A percentile compares a stretch with the other conserved stretches of the same genome.
Evolutionary conservation across 2,329 filamentous ascomycete species (phyloP).

Genomic region (Lecanicillium sp.): DNA sequence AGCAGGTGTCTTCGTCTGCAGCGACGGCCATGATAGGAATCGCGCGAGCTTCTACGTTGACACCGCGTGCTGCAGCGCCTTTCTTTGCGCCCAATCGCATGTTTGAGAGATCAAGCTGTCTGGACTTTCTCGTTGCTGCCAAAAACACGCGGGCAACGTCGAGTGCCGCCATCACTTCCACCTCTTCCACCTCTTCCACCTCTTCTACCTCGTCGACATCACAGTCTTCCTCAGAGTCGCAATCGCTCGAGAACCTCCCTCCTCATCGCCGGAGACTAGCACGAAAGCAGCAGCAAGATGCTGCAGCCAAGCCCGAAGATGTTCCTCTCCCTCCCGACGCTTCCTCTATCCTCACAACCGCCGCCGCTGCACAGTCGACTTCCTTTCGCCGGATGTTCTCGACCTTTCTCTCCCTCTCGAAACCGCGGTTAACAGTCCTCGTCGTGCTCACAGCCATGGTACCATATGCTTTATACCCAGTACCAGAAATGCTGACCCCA

Average conservation of each 20-base stretch:
- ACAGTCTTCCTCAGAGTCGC: conserved; percentile 2
- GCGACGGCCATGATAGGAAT: conserved; percentile 11
- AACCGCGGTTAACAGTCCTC: conserved; percentile 85
- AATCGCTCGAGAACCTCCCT: conserved; percentile 17
- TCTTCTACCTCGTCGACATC: not conserved
- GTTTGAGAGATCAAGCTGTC: conserved; percentile 27
- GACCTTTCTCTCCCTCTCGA: conserved; percentile 84
- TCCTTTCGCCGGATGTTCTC: conserved; percentile 61
- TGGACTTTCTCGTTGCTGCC: conserved; percentile 23
- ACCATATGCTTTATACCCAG: conserved; percentile 86
- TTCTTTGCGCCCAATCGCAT: conserved; percentile 29
- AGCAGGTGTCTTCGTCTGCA: conserved; percentile 18
- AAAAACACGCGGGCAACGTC: conserved; percentile 19
- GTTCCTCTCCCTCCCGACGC: conserved; percentile 36
- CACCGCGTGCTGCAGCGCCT: conserved; percentile 12
- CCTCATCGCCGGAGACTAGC: conserved; percentile 28
- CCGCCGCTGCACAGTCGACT: conserved; percentile 37
- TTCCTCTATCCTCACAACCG: conserved; percentile 48
- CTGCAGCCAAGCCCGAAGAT: conserved; percentile 11
- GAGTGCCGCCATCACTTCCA: conserved; percentile 8
- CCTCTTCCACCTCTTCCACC: not conserved
- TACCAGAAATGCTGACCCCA: conserved; percentile 73
- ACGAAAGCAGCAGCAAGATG: conserved; percentile 14
- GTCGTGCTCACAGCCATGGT: conserved; percentile 87
- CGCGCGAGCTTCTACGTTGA: conserved; percentile 4